Evolutionary conservation across 441 rosid species (phyloP), one percentile per base, ranked within the genome.

Genomic region (Pelargonium myrrhifolium): DNA sequence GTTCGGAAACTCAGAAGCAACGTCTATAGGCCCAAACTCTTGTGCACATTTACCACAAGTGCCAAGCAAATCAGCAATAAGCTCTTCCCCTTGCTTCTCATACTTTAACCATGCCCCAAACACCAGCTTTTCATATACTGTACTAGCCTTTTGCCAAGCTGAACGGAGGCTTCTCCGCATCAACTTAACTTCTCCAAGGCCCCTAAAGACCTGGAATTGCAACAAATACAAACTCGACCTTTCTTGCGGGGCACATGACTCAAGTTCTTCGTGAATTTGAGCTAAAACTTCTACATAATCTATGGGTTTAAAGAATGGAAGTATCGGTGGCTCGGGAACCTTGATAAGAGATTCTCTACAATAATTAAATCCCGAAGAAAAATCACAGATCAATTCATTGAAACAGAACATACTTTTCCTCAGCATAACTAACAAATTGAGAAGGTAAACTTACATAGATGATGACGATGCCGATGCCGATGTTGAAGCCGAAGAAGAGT

Each of bases 241-340:
- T 74, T 86, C 92, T 59, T 82, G 75, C 0, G 80, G 79, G 70
- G 84, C 65, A 67, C 98, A 94, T 9, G 87, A 84, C 77, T 94
- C 99, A 4, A 94, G 96, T 68, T 89, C 97, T 80, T 94, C 98
- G 68, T 92, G 99, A 84, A 94, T 86, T 80, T 88, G 93, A 69
- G 98, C 89, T 78, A 94, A 83, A 73, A 92, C 98, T 85, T 92
- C 94, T 81, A 94, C 97, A 55, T 94, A 92, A 79, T 88, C 93
- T 73, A 86, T 74, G 65, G 99, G 99, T 72, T 86, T 92, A 83
- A 78, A 92, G 77, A 75, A 82, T 31, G 99, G 98, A 35, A 86
- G 79, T 53, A 94, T 73, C 24, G 79, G 85, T 1, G 96, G 92
- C 75, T 92, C 92, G 0, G 99, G 89, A 58, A 94, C 96, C 88